Conservation (phyloP, 805 yeast genomes). For the Pichia insulana region DNA sequence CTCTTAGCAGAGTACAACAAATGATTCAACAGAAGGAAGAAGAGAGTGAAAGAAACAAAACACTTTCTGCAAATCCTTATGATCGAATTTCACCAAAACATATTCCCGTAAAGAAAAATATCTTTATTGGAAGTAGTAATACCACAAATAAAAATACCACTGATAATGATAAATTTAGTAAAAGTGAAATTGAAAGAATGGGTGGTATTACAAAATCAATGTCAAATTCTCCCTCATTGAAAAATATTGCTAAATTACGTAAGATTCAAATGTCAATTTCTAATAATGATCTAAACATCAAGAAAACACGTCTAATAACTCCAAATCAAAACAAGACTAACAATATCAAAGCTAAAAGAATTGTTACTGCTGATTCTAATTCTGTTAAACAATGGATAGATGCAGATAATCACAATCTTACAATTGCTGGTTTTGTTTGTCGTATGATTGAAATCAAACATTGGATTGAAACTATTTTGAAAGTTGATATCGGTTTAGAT, state of each 20-base stretch:
- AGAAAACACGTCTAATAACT: background rate
- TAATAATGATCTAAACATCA: background rate
- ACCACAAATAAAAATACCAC: slow-evolving; percentile 12
- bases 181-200: slow-evolving; percentile 25
- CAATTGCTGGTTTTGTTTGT: slow-evolving; percentile 41
- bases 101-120: slow-evolving; percentile 1
- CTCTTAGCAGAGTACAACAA: slow-evolving; percentile 27
- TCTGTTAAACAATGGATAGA: slow-evolving; percentile 22
- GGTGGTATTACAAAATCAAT: slow-evolving; percentile 27
- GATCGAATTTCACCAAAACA: slow-evolving; percentile 18
- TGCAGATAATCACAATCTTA: slow-evolving; percentile 20
- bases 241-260: slow-evolving; percentile 23
- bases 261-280: background rate
- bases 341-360: slow-evolving; percentile 1
- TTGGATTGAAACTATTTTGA: slow-evolving; percentile 37
- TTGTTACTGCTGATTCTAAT: slow-evolving; percentile 5
- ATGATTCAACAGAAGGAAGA: slow-evolving; percentile 27
- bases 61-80: slow-evolving; percentile 13
- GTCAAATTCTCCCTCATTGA: slow-evolving; percentile 30
- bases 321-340: slow-evolving; percentile 7
- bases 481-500: slow-evolving; percentile 18
- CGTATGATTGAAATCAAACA: slow-evolving; percentile 41
- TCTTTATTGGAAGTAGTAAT: slow-evolving; percentile 6
- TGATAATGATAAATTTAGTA: slow-evolving; percentile 14
- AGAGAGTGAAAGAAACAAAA: slow-evolving; percentile 22